Conservation (phyloP, 2,329 filamentous ascomycete genomes). For the Claviceps africana region DNA sequence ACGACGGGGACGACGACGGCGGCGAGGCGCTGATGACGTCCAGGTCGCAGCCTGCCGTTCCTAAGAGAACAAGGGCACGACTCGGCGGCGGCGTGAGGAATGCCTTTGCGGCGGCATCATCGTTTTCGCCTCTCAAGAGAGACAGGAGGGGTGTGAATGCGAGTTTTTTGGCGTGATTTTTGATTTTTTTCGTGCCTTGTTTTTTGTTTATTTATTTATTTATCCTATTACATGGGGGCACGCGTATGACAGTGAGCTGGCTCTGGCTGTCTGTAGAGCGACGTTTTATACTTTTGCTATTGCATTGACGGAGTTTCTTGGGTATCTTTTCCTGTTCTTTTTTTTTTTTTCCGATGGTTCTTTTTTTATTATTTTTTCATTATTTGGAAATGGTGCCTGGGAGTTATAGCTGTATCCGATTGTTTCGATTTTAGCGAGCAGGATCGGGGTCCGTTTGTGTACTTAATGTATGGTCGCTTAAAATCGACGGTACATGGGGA, state of each 20-base stretch:
- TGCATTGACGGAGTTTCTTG: not conserved
- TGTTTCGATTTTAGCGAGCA: not conserved
- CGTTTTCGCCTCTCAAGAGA: conserved; percentile 61
- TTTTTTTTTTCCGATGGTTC: not conserved
- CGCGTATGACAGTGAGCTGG: conserved; percentile 1
- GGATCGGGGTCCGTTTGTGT: not conserved
- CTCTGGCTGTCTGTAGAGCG: not conserved
- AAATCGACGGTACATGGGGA: not conserved
- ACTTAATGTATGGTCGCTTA: not conserved
- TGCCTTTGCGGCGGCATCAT: conserved; percentile 34
- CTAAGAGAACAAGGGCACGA: conserved; percentile 6
- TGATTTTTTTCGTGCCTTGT: not conserved
- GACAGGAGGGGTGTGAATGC: conserved; percentile 49
- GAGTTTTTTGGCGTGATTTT: conserved; percentile 40
- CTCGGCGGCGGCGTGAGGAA: conserved; percentile 21
- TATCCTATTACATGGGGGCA: not conserved
- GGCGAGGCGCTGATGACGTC: conserved; percentile 24
- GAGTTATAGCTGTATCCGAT: not conserved
- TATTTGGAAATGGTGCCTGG: not conserved
- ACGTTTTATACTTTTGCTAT: not conserved
- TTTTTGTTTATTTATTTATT: not conserved
- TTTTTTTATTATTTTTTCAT: not conserved
- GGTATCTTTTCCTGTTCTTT: not conserved
- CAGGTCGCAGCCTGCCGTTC: not conserved
- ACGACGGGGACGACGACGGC: conserved; percentile 46